Base-by-base conservation (phyloP, 495 filamentous ascomycete species). In the Trypethelium eluteriae region DNA sequence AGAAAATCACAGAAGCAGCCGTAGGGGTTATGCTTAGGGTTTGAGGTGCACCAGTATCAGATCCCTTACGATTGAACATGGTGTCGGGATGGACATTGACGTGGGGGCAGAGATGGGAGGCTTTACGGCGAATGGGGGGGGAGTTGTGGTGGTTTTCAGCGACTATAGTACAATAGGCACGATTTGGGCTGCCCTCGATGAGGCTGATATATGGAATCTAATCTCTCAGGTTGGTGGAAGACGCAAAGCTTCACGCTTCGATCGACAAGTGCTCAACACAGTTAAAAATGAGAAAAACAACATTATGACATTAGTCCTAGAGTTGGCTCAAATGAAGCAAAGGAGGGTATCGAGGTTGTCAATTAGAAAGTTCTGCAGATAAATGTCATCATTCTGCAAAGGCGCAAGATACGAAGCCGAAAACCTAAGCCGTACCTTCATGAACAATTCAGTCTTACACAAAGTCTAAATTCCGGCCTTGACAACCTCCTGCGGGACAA, bases 401-500 rank as follows among this genome's bases (percentile, higher is more conserved):
- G 32, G 7, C 53, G 32, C 53, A 59, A 36, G 3, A 34, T 5
- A 14, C 32, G 32, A 59, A 59, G 53, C 53, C 53, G 32, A 18
- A 59, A 32, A 59, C 36, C 32, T 36, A 36, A 36, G 32, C 11
- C 49, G 18, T 53, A 53, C 49, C 49, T 53, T 53, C 5, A 53
- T 53, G 49, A 53, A 14, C 16, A 25, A 14, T 18, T 18, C 18
- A 53, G 11, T 14, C 49, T n/a, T 11, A 53, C 18, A 53, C 9
- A 44, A 14, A 0, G 18, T 53, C 49, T 59, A 59, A 59, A 4
- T 11, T 34, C 53, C 53, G 25, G 53, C 53, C 36, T 59, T 59
- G 3, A 59, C 53, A 35, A 68, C 46, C 66, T 68, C 62, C 47
- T 65, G 66, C 64, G 41, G 66, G 57, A 44, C 36, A 57, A 68